A percentile compares a stretch with the other conserved stretches of the same genome.
phyloP scores from a whole-genome alignment of 129 eudicot genomes.

The Flaveria robusta region DNA sequence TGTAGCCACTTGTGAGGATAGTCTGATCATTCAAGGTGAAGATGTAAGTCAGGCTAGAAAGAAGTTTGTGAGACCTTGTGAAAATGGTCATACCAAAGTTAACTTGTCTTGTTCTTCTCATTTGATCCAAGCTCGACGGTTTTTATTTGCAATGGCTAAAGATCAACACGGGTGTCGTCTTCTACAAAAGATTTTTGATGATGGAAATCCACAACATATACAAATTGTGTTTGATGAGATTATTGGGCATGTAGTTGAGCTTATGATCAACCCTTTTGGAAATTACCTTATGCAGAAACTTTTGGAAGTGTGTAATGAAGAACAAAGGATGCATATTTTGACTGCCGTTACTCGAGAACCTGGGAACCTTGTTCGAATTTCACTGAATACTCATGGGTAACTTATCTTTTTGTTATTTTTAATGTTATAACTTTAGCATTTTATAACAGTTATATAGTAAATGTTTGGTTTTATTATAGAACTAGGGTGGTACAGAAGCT shows the following conservation, averaged over 20 bases:
- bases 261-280: conserved; percentile 79
- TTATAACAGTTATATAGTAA: background rate
- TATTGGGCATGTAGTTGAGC: conserved; percentile 65
- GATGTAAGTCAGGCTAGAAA: conserved; percentile 40
- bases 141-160: conserved; percentile 57
- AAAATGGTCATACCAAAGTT: conserved; percentile 37
- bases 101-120: conserved; percentile 24
- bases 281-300: conserved; percentile 86
- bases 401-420: background rate
- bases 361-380: conserved; percentile 60
- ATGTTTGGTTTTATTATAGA: conserved; percentile 34
- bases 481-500: conserved; percentile 85
- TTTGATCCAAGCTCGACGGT: conserved; percentile 40
- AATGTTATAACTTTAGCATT: background rate
- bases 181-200: conserved; percentile 70
- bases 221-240: conserved; percentile 65
- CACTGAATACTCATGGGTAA: conserved; percentile 78
- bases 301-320: conserved; percentile 71
- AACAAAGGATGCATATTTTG: conserved; percentile 68
- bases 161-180: conserved; percentile 85
- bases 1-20: conserved; percentile 45
- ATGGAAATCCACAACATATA: conserved; percentile 60
- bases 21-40: conserved; percentile 66
- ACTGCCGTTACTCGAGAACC: conserved; percentile 49
- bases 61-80: conserved; percentile 32